Evolutionary conservation across 257 asterid genomes (phyloP).

Genomic region (Linderniella brevidens): DNA sequence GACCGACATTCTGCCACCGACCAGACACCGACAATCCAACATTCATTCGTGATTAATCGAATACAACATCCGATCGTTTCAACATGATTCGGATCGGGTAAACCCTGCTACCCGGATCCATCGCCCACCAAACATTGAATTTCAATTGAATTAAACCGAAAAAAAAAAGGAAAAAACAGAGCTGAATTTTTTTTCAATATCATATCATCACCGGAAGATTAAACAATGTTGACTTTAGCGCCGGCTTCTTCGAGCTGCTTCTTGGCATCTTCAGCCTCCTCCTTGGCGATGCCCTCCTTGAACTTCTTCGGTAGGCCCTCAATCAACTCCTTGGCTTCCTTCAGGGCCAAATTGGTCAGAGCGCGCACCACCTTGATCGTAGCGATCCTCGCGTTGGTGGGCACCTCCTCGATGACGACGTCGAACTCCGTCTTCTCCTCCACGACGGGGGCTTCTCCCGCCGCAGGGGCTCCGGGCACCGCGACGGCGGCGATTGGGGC

Average conservation of each 20-base stretch:
- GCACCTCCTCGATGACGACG: conserved; percentile 78
- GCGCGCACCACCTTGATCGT: conserved; percentile 84
- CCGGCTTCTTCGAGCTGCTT: conserved; percentile 92
- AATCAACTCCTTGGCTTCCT: conserved; percentile 82
- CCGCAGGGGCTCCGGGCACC: conserved; percentile 22
- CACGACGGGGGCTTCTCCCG: conserved; percentile 39
- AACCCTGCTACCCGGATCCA: too few relatives aligned
- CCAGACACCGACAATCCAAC: too few relatives aligned
- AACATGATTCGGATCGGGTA: too few relatives aligned
- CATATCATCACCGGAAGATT: too few relatives aligned
- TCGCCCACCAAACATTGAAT: too few relatives aligned
- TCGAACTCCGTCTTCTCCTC: conserved; percentile 95
- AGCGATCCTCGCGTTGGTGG: conserved; percentile 59
- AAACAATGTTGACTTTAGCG: conserved; percentile 54
- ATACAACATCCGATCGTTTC: too few relatives aligned
- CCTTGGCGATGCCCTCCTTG: conserved; percentile 67
- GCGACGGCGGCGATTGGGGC: conserved; percentile 56
- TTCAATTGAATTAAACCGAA: too few relatives aligned
- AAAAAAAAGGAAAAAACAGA: too few relatives aligned
- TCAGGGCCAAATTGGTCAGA: conserved; percentile 59
- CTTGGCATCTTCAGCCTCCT: conserved; percentile 89
- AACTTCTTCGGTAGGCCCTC: conserved; percentile 93
- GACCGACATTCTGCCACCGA: too few relatives aligned
- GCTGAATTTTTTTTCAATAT: too few relatives aligned
- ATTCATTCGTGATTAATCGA: too few relatives aligned